Base-by-base conservation (phyloP, 75 land plant species). In the Cupressus sempervirens region DNA sequence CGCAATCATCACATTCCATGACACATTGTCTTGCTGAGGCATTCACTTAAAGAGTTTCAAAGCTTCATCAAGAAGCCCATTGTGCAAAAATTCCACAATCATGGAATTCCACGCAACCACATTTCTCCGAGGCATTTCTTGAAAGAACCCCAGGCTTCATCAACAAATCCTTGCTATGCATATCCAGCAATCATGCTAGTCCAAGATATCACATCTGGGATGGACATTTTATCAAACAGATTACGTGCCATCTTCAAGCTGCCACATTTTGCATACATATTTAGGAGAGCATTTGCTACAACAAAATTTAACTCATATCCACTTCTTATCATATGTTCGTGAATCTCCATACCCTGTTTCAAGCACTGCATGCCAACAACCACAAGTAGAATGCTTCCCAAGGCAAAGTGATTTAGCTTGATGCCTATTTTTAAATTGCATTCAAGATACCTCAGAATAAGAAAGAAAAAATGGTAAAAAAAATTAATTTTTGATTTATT, bases 111-210 rank as follows among this genome's bases (percentile, higher is more conserved):
- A 65, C 26, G 68, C 23, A 26, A 26, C 68, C 9, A 65, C 68
- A 65, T 65, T 29, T 65, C 68, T 65, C 7, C 26, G 68, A 26
- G n/a, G 68, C 94, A 92, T 93, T 18, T 83, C 83, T 26, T 89
- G 35, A 74, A 93, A 94, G 8, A 94, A 16, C 73, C 75, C 23
- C 93, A 76, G 10, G 96, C 96, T 46, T 87, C 91, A 30, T 84
- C 84, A 45, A 87, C 91, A 73, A 86, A 73, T 48, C 93, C 92
- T 67, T 90, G 87, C 43, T 92, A 89, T 18, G 92, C 90, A 86
- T 93, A 94, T 15, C 91, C 96, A 9, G 90, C 88, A 76, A 94
- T 93, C 85, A 94, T 93, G 6, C 93, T 88, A 50, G 92, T 91
- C 94, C 96, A 94, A 10, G 93, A 83, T 12, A 90, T 88, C 3